These are phyloP conservation scores for Amaranthus palmeri DNA, from an alignment of 148 eudicot species.

Conservation along the genomic window DNA sequence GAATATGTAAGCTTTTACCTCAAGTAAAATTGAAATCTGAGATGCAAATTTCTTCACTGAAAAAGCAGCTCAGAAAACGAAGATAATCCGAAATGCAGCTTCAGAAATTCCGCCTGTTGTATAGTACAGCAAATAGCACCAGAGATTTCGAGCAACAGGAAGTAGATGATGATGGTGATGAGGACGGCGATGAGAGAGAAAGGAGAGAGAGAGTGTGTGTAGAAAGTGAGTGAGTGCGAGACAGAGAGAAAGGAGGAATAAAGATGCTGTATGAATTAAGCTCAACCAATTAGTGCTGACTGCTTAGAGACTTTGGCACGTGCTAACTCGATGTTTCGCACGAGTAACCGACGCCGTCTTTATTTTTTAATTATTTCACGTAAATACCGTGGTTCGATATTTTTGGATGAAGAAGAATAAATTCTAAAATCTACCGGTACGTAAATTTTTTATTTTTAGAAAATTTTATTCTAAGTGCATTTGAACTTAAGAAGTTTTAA, in stretches of 20 bases:
- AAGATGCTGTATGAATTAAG: conserved; percentile 4
- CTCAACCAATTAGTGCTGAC: conserved; percentile 21
- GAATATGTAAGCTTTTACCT: conserved; percentile 11
- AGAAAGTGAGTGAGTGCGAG: conserved; percentile 8
- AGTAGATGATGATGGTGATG: conserved; percentile 11
- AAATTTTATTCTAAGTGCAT: too few species aligned
- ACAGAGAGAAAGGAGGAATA: conserved; percentile 18
- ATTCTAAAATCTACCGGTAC: too few species aligned
- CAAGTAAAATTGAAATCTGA: conserved; percentile 18
- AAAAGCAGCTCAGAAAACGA: conserved; percentile 24
- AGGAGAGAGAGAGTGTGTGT: background rate
- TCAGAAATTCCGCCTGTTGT: background rate
- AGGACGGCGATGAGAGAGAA: conserved; percentile 12
- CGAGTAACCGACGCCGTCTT: conserved; percentile 30
- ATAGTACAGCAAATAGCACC: too few species aligned
- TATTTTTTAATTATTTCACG: background rate
- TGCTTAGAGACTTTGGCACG: conserved; percentile 26
- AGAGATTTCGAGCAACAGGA: background rate
- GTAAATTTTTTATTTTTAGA: too few species aligned
- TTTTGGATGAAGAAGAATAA: background rate
- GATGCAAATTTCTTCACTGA: conserved; percentile 25
- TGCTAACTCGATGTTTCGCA: conserved; percentile 25
- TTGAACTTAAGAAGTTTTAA: too few species aligned
- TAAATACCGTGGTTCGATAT: background rate
- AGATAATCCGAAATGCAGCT: conserved; percentile 1